A percentile compares a stretch with the other conserved stretches of the same genome.
Conservation (phyloP, 768 basidiomycete genomes). For the Leccinum variicolor region DNA sequence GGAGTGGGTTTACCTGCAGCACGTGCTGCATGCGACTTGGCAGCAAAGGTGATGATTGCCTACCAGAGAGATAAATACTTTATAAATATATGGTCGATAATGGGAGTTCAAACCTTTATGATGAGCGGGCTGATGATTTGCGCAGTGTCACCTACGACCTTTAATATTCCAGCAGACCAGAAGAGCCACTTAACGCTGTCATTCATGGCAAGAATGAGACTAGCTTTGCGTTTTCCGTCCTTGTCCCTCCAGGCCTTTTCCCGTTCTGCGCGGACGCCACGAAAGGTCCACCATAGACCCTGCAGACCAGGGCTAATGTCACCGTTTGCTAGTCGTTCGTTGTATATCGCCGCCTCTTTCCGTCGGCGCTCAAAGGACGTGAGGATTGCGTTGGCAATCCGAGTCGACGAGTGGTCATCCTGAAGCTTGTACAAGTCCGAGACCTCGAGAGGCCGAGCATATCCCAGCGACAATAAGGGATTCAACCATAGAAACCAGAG, state of each 20-base stretch:
- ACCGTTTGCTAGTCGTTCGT: slow-evolving; percentile 62
- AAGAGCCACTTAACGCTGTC: slow-evolving; percentile 77
- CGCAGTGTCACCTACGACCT: slow-evolving; percentile 62
- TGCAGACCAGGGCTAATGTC: slow-evolving; percentile 56
- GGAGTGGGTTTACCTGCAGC: slow-evolving; percentile 36
- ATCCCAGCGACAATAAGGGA: slow-evolving; percentile 68
- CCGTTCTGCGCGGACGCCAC: slow-evolving; percentile 43
- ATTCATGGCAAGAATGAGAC: slow-evolving; percentile 67
- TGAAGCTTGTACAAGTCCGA: slow-evolving; percentile 80
- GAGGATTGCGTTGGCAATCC: slow-evolving; percentile 61
- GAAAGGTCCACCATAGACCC: slow-evolving; percentile 57
- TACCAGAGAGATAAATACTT: slow-evolving; percentile 21
- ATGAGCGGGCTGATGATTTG: slow-evolving; percentile 74
- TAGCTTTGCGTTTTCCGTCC: slow-evolving; percentile 60
- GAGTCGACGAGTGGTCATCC: slow-evolving; percentile 53
- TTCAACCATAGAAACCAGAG: slow-evolving; percentile 78
- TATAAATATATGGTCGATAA: neutral
- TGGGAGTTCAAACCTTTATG: slow-evolving; percentile 52
- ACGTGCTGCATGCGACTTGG: slow-evolving; percentile 55
- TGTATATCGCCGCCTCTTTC: slow-evolving; percentile 63
- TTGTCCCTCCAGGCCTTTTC: slow-evolving; percentile 64
- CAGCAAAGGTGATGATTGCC: slow-evolving; percentile 70
- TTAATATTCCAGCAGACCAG: slow-evolving; percentile 64
- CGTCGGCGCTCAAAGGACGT: slow-evolving; percentile 59
- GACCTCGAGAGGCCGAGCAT: slow-evolving; percentile 75